phyloP scores from a whole-genome alignment of 179 eudicot genomes.

The Silene vulgaris region DNA sequence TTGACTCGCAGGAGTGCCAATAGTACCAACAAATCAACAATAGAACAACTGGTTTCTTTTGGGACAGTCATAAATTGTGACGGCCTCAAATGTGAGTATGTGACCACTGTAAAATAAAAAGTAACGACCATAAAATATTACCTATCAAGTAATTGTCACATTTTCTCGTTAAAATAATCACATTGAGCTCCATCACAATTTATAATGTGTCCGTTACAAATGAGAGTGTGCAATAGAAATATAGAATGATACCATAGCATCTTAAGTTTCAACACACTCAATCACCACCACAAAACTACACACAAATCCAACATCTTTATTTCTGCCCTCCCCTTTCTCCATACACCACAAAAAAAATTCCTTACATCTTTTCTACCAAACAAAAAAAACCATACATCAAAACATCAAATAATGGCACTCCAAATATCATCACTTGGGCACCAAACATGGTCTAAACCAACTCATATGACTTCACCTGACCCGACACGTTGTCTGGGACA shows the following conservation, averaged over 20 bases:
- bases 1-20: too few relatives aligned
- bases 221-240: too few relatives aligned
- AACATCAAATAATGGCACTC: conserved; percentile 31
- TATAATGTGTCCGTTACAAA: too few relatives aligned
- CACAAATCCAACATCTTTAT: neutral
- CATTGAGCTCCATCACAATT: too few relatives aligned
- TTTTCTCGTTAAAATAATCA: too few relatives aligned
- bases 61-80: too few relatives aligned
- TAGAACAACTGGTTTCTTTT: too few relatives aligned
- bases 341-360: neutral
- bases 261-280: neutral
- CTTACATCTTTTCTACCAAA: neutral
- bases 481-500: conserved; percentile 5
- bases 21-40: neutral
- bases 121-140: too few relatives aligned
- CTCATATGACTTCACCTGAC: conserved; percentile 27
- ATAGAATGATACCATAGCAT: neutral
- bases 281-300: conserved; percentile 5
- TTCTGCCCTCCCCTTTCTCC: neutral
- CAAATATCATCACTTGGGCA: conserved; percentile 30
- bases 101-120: too few relatives aligned
- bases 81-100: too few relatives aligned
- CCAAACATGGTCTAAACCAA: conserved; percentile 27
- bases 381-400: neutral
- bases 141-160: too few relatives aligned